These are phyloP conservation scores for Puccinia brachypodii DNA, from an alignment of 1,284 basidiomycete species.

Conservation along the genomic window DNA sequence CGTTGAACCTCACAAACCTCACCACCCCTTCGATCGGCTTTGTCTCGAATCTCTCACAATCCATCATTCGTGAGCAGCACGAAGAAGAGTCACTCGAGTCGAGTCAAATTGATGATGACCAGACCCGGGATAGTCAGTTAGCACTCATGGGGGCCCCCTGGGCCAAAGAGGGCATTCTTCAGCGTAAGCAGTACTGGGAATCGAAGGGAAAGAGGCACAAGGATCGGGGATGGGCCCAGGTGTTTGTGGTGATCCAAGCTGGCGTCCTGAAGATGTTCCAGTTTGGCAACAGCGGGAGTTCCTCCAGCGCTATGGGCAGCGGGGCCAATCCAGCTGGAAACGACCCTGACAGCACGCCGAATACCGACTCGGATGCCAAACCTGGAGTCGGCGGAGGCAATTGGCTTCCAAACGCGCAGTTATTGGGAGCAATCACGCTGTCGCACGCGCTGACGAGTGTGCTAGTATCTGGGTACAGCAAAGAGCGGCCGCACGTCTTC, in stretches of 20 bases:
- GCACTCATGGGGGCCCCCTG: constrained; percentile 92
- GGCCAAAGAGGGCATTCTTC: constrained; percentile 96
- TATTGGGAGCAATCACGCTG: constrained; percentile 75
- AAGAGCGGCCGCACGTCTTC: constrained; percentile 87
- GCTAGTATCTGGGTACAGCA: constrained; percentile 87
- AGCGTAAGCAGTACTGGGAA: constrained; percentile 92
- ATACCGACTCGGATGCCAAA: constrained; percentile 53
- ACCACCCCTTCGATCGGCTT: constrained; percentile 71
- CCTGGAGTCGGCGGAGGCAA: constrained; percentile 85
- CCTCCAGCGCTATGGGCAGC: constrained; percentile 35
- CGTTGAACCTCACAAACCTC: constrained; percentile 40
- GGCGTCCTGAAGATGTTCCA: constrained; percentile 90
- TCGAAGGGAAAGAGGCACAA: constrained; percentile 74
- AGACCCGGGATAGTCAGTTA: constrained; percentile 85
- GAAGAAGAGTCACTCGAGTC: constrained; percentile 81
- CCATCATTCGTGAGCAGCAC: constrained; percentile 88
- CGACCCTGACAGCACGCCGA: constrained; percentile 57
- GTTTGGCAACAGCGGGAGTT: constrained; percentile 51
- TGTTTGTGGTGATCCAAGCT: constrained; percentile 91
- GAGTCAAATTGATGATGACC: constrained; percentile 63
- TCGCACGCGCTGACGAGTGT: constrained; percentile 84
- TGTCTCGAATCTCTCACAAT: constrained; percentile 89
- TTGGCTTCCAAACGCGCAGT: constrained; percentile 89
- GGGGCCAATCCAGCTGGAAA: neutral
- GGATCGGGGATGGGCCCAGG: constrained; percentile 74